A percentile compares a stretch with the other conserved stretches of the same genome.
phyloP scores from a whole-genome alignment of 1,284 basidiomycete genomes.

The Albatrellus sp. region DNA sequence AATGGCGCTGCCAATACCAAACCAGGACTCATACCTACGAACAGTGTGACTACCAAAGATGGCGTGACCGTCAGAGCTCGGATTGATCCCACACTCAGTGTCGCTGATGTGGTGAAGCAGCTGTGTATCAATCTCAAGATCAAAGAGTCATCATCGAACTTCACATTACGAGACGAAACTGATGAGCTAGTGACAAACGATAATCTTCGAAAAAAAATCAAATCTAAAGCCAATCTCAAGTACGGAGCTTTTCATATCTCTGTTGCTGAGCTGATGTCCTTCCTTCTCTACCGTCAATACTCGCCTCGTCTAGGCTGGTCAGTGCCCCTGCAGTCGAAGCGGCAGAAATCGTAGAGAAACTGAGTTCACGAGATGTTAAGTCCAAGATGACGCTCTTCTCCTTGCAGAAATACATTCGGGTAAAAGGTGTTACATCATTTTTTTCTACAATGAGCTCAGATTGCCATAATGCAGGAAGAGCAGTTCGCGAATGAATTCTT shows the following conservation, averaged over 20 bases:
- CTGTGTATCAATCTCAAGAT: slow-evolving; percentile 55
- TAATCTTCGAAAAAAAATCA: slow-evolving; percentile 74
- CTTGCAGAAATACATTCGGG: slow-evolving; percentile 74
- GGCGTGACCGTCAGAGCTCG: slow-evolving; percentile 65
- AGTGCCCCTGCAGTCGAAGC: slow-evolving; percentile 77
- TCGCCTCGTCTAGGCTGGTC: slow-evolving; percentile 42
- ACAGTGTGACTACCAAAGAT: slow-evolving; percentile 64
- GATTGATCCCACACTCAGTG: slow-evolving; percentile 69
- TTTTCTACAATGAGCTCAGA: background rate
- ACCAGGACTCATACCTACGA: slow-evolving; percentile 56
- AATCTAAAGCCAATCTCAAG: slow-evolving; percentile 70
- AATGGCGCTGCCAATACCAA: slow-evolving; percentile 27
- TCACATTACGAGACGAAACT: slow-evolving; percentile 77
- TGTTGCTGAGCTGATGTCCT: background rate
- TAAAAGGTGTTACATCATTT: slow-evolving; percentile 19
- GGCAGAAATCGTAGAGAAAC: slow-evolving; percentile 65
- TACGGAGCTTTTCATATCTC: slow-evolving; percentile 25
- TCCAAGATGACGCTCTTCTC: slow-evolving; percentile 66
- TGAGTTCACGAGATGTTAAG: slow-evolving; percentile 50
- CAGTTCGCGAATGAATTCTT: slow-evolving; percentile 84
- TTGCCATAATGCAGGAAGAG: slow-evolving; percentile 50
- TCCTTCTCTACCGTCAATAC: slow-evolving; percentile 4
- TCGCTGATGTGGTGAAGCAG: slow-evolving; percentile 70
- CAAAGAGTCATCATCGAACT: slow-evolving; percentile 63
- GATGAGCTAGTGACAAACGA: slow-evolving; percentile 89